Conservation (phyloP, 768 basidiomycete species). For the Phlebiopsis flavidoalba region DNA sequence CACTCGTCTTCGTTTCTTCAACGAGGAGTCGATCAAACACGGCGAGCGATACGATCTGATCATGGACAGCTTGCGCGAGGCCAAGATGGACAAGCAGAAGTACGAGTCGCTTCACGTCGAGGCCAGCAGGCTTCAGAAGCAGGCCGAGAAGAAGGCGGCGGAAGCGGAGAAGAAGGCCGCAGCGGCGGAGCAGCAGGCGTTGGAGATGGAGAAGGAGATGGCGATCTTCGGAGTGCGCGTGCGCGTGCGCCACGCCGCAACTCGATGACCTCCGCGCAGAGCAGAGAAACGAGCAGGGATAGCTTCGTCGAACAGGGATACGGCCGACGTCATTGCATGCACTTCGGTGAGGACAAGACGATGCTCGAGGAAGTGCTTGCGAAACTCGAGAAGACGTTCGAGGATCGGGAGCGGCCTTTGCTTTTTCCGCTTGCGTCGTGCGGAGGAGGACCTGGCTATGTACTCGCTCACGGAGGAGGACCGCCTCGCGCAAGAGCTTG, state of each 20-base stretch:
- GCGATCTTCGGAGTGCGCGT: not conserved
- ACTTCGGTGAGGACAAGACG: not conserved
- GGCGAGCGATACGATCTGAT: too few species aligned
- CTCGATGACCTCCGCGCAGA: not conserved
- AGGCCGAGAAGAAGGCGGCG: not conserved
- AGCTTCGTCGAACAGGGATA: not conserved
- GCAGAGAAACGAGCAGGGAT: too few species aligned
- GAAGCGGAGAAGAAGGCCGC: not conserved
- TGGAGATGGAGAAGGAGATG: not conserved
- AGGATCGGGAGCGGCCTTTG: not conserved
- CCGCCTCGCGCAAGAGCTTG: too few species aligned
- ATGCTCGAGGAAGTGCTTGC: not conserved
- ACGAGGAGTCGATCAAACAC: too few species aligned
- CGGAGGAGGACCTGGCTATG: not conserved
- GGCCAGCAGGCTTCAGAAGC: not conserved
- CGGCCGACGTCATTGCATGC: not conserved
- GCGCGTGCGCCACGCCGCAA: not conserved
- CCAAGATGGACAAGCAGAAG: not conserved
- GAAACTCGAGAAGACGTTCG: not conserved
- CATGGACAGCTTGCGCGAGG: not conserved
- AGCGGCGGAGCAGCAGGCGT: not conserved
- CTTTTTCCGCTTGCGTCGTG: not conserved
- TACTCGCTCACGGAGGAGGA: too few species aligned
- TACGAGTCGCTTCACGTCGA: not conserved
- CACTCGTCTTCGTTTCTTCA: too few species aligned